Conservation (phyloP, 2,329 filamentous ascomycete species). For the Aspergillus sp. region DNA sequence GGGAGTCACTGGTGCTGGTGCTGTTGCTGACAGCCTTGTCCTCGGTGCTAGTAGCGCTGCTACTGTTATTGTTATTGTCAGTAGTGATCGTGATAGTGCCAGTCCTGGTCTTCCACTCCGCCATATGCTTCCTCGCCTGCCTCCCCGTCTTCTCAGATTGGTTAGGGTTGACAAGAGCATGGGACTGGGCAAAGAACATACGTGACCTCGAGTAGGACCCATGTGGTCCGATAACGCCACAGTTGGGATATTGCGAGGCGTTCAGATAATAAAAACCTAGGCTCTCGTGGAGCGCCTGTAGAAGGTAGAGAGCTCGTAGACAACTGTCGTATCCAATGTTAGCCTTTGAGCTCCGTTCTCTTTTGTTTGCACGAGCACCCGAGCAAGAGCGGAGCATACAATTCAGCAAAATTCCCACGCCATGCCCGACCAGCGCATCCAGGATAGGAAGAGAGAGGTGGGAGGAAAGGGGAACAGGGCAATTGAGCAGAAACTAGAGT, state of each 20-base stretch:
- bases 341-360: not conserved
- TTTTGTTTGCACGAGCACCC: constrained; percentile 4
- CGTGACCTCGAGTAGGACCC: constrained; percentile 33
- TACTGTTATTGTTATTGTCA: not conserved
- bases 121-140: constrained; percentile 22
- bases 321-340: not conserved
- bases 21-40: too few relatives aligned
- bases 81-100: not conserved
- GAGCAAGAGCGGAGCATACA: constrained; percentile 10
- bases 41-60: too few relatives aligned
- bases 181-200: constrained; percentile 12
- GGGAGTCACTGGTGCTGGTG: too few relatives aligned
- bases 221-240: constrained; percentile 39
- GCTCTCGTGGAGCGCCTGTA: constrained; percentile 34
- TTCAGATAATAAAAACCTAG: constrained; percentile 41
- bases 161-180: not conserved
- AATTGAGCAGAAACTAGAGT: constrained; percentile 5
- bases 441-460: too few relatives aligned
- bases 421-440: too few relatives aligned
- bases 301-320: constrained; percentile 41
- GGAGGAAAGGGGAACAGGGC: constrained; percentile 8
- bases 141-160: constrained; percentile 19
- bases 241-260: constrained; percentile 36
- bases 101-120: constrained; percentile 6
- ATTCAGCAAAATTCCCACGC: too few relatives aligned